A percentile compares a stretch with the other conserved stretches of the same genome.
phyloP scores from a whole-genome alignment of 2,329 filamentous ascomycete genomes.

The Epicoccum nigrum region DNA sequence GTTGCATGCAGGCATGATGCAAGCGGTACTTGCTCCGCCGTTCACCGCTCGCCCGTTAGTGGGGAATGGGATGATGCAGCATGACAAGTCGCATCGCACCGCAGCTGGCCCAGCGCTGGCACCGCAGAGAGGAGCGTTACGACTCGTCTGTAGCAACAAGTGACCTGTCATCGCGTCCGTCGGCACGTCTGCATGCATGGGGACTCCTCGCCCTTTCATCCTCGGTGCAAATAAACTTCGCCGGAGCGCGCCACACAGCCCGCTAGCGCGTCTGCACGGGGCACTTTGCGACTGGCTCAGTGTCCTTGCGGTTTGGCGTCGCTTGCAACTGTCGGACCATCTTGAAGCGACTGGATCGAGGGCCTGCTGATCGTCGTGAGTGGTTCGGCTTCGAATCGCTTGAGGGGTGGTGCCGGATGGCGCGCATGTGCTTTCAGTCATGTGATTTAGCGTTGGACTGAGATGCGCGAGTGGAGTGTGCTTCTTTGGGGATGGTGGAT shows the following conservation, averaged over 20 bases:
- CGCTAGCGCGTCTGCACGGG: conserved; percentile 2
- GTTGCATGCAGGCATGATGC: conserved; percentile 13
- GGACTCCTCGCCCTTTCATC: conserved; percentile 3
- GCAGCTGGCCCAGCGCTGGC: neutral
- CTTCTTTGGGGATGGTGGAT: neutral
- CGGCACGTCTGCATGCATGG: conserved; percentile 12
- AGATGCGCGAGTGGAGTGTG: neutral
- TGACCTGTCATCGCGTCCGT: conserved; percentile 8
- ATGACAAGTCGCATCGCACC: neutral
- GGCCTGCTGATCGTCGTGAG: conserved; percentile 6
- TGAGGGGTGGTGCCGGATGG: conserved; percentile 13
- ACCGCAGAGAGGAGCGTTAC: neutral
- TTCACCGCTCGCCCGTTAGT: conserved; percentile 5
- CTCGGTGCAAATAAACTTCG: conserved; percentile 19
- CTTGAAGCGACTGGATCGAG: conserved; percentile 5
- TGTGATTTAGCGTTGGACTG: conserved; percentile 15
- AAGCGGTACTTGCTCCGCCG: conserved; percentile 1
- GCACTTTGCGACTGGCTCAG: neutral
- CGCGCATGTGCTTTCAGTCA: conserved; percentile 13
- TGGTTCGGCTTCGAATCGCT: conserved; percentile 2
- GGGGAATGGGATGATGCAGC: neutral
- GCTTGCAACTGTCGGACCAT: conserved; percentile 16
- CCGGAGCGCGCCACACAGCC: conserved; percentile 14
- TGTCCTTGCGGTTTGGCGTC: conserved; percentile 2
- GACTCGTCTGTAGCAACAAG: neutral